A percentile compares a stretch with the other conserved stretches of the same genome.
Evolutionary conservation across 2,329 filamentous ascomycete genomes (phyloP).

Genomic region (Monosporascus ibericus): DNA sequence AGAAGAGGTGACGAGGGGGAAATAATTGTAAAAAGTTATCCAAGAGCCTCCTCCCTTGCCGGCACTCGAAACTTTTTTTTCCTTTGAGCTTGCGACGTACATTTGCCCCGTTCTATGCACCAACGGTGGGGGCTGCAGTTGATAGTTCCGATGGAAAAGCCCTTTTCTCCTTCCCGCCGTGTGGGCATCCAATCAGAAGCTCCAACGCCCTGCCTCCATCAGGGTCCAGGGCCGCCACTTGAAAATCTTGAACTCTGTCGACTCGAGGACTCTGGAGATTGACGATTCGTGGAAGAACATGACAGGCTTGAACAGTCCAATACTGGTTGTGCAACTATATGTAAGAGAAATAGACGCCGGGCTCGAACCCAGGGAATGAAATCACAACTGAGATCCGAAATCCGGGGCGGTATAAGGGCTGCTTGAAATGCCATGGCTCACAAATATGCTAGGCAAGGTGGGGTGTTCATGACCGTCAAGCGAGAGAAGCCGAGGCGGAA

Average conservation of each 20-base stretch:
- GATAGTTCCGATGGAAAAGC: background rate
- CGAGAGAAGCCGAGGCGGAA: too few species aligned
- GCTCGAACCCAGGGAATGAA: too few species aligned
- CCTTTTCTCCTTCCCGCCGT: background rate
- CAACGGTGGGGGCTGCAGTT: background rate
- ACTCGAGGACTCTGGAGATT: too few species aligned
- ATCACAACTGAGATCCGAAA: too few species aligned
- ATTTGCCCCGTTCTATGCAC: background rate
- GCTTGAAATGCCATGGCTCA: too few species aligned
- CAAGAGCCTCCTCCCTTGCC: background rate
- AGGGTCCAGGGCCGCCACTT: background rate
- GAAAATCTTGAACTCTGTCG: background rate
- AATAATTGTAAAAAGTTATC: background rate
- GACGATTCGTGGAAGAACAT: too few species aligned
- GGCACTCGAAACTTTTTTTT: slow-evolving; percentile 1
- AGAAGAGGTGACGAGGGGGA: background rate
- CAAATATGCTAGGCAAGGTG: too few species aligned
- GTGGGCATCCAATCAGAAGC: background rate
- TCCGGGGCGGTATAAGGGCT: too few species aligned
- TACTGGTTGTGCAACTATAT: too few species aligned
- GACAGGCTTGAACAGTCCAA: too few species aligned
- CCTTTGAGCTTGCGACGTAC: background rate
- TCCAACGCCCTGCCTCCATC: background rate
- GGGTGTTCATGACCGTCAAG: too few species aligned
- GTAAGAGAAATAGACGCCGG: too few species aligned